Conservation (phyloP, 140 eudicot species). For the Bidens hawaiensis region DNA sequence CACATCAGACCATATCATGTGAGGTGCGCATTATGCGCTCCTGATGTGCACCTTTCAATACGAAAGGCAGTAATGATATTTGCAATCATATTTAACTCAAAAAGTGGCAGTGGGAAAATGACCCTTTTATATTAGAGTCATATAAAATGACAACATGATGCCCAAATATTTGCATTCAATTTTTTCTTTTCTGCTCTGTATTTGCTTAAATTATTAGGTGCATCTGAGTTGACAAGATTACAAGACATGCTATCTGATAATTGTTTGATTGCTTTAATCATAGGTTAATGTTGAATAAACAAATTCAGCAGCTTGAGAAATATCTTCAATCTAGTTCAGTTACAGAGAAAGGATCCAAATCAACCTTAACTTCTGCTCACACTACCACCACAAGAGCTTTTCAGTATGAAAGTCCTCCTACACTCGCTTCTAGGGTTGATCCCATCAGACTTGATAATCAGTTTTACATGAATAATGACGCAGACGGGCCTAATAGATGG, state of each 20-base stretch:
- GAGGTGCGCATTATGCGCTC: no score
- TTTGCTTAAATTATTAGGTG: not conserved
- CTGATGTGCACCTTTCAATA: no score
- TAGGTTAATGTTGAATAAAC: slow-evolving; percentile 81
- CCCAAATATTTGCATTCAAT: no score
- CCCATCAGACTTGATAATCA: slow-evolving; percentile 63
- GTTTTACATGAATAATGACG: slow-evolving; percentile 36
- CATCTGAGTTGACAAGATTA: slow-evolving; percentile 8
- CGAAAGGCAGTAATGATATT: no score
- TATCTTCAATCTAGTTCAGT: slow-evolving; percentile 41
- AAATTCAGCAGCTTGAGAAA: slow-evolving; percentile 79
- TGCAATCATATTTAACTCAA: no score
- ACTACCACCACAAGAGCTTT: slow-evolving; percentile 42
- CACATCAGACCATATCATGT: no score
- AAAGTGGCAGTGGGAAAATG: no score
- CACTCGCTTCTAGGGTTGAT: slow-evolving; percentile 48
- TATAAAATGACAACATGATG: no score
- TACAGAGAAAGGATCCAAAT: slow-evolving; percentile 46
- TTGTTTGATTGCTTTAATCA: slow-evolving; percentile 13
- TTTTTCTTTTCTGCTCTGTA: no score
- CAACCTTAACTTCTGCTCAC: slow-evolving; percentile 63
- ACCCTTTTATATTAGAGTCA: no score
- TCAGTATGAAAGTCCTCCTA: slow-evolving; percentile 55
- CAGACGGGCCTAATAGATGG: slow-evolving; percentile 49
- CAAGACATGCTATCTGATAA: slow-evolving; percentile 15